Percentiles rank a stretch among this genome's conserved stretches.
phyloP scores from a whole-genome alignment of 202 grass and related monocot species.

The Zizania palustris region DNA sequence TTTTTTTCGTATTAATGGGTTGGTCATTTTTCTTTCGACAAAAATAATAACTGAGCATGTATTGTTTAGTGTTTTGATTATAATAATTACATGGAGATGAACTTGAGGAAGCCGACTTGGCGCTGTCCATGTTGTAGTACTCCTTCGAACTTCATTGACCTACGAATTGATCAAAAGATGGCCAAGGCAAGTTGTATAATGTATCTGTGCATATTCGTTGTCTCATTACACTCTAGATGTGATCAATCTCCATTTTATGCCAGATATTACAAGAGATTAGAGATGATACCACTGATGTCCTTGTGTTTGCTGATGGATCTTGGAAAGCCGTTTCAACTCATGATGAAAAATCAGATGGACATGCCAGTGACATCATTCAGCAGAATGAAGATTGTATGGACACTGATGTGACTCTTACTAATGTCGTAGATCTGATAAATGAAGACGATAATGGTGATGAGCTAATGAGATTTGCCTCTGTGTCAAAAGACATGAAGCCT shows the following conservation, averaged over 20 bases:
- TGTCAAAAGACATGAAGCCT: slow-evolving; percentile 78
- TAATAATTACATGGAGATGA: slow-evolving; percentile 92
- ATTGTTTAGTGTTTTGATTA: slow-evolving; percentile 90
- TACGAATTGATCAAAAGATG: slow-evolving; percentile 88
- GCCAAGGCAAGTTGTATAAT: slow-evolving; percentile 63
- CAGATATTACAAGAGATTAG: slow-evolving; percentile 78
- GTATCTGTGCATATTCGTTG: slow-evolving; percentile 1
- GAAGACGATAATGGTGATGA: slow-evolving; percentile 53
- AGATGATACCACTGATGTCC: slow-evolving; percentile 53
- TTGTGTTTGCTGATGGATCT: slow-evolving; percentile 75
- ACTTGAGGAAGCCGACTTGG: slow-evolving; percentile 83
- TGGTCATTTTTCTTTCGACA: slow-evolving; percentile 23
- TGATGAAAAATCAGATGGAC: slow-evolving; percentile 59
- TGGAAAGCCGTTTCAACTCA: slow-evolving; percentile 68
- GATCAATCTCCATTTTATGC: slow-evolving; percentile 35
- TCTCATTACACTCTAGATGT: slow-evolving; percentile 33
- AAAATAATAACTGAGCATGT: slow-evolving; percentile 16
- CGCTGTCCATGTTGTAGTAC: slow-evolving; percentile 87
- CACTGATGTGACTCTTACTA: slow-evolving; percentile 29
- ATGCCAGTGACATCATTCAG: slow-evolving; percentile 26
- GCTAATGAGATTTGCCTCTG: slow-evolving; percentile 34
- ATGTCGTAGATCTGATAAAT: slow-evolving; percentile 78
- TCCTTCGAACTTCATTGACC: slow-evolving; percentile 60
- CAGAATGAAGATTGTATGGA: slow-evolving; percentile 39
- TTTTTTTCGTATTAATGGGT: slow-evolving; percentile 33